A percentile compares a stretch with the other conserved stretches of the same genome.
phyloP scores from a whole-genome alignment of 495 filamentous ascomycete species.

The Penicillium verhagenii region DNA sequence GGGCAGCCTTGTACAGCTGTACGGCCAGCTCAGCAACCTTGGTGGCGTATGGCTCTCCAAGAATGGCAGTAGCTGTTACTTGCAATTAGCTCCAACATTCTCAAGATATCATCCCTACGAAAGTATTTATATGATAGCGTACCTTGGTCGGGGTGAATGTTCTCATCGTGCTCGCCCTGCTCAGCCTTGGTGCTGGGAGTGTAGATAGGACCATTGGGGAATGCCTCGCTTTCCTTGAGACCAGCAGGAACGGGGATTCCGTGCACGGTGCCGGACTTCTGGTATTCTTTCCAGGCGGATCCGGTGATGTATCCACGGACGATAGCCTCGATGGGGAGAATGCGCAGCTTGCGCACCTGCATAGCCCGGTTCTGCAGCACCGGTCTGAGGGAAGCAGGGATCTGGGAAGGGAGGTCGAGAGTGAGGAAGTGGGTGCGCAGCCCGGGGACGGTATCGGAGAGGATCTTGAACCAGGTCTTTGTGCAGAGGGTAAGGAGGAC shows the following conservation, averaged over 20 bases:
- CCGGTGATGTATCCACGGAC: slow-evolving; percentile 95
- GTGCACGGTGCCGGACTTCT: slow-evolving; percentile 74
- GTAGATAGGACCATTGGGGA: slow-evolving; percentile 73
- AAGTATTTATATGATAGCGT: slow-evolving; percentile 11
- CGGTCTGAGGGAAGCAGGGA: slow-evolving; percentile 46
- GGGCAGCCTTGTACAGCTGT: slow-evolving; percentile 68
- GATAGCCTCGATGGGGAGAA: slow-evolving; percentile 88
- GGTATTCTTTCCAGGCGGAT: slow-evolving; percentile 83
- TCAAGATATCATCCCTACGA: background rate
- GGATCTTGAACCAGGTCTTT: slow-evolving; percentile 79
- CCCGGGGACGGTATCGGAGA: slow-evolving; percentile 60
- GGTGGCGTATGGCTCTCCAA: slow-evolving; percentile 73
- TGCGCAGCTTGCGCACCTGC: slow-evolving; percentile 73
- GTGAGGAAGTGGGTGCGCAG: slow-evolving; percentile 77
- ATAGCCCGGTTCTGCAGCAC: slow-evolving; percentile 70
- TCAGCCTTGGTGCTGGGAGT: slow-evolving; percentile 92
- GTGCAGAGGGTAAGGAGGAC: slow-evolving; percentile 80
- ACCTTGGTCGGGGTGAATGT: slow-evolving; percentile 75
- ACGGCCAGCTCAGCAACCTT: slow-evolving; percentile 72
- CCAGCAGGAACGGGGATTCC: slow-evolving; percentile 67
- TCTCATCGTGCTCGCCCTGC: slow-evolving; percentile 81
- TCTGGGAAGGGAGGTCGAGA: slow-evolving; percentile 59
- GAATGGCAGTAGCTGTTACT: slow-evolving; percentile 56
- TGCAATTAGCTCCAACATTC: background rate
- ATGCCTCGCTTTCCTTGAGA: slow-evolving; percentile 66